Conservation (phyloP, 2,329 filamentous ascomycete genomes). For the Arthroderma sp. region DNA sequence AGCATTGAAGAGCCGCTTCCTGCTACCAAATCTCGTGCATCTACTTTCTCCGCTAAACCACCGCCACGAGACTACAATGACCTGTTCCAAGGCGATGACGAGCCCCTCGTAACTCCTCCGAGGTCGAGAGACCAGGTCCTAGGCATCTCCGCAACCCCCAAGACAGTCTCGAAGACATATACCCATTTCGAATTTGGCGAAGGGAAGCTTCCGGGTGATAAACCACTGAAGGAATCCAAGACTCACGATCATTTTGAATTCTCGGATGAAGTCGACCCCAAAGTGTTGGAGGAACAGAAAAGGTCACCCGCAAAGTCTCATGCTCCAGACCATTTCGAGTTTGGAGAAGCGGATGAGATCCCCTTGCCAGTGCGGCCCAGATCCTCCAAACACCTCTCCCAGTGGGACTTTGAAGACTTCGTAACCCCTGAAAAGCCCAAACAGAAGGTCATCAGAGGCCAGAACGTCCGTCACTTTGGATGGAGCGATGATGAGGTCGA, state of each 20-base stretch:
- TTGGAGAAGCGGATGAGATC: slow-evolving; percentile 8
- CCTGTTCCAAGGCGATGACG: slow-evolving; percentile 45
- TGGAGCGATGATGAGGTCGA: slow-evolving; percentile 59
- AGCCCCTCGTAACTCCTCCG: slow-evolving; percentile 26
- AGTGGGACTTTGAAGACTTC: slow-evolving; percentile 86
- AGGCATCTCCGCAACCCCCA: slow-evolving; percentile 37
- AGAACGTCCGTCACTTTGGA: slow-evolving; percentile 61
- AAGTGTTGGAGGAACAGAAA: background rate
- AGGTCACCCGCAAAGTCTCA: slow-evolving; percentile 25
- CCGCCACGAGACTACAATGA: slow-evolving; percentile 56
- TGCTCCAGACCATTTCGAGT: slow-evolving; percentile 57
- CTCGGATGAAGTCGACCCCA: background rate
- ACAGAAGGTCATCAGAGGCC: slow-evolving; percentile 46
- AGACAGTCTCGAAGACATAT: slow-evolving; percentile 67
- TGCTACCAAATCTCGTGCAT: slow-evolving; percentile 50
- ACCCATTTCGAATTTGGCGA: slow-evolving; percentile 71
- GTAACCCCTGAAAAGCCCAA: slow-evolving; percentile 65
- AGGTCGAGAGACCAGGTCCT: slow-evolving; percentile 33
- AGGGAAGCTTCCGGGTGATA: slow-evolving; percentile 12
- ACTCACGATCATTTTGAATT: slow-evolving; percentile 10
- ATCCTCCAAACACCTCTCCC: slow-evolving; percentile 43
- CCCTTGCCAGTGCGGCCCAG: slow-evolving; percentile 8
- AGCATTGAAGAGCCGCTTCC: slow-evolving; percentile 43
- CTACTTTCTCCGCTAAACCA: slow-evolving; percentile 48
- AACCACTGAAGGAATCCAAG: background rate